Percentiles rank a stretch among this genome's conserved stretches.
phyloP scores from a whole-genome alignment of 345 rosid genomes.

The Syzygium jambos region DNA sequence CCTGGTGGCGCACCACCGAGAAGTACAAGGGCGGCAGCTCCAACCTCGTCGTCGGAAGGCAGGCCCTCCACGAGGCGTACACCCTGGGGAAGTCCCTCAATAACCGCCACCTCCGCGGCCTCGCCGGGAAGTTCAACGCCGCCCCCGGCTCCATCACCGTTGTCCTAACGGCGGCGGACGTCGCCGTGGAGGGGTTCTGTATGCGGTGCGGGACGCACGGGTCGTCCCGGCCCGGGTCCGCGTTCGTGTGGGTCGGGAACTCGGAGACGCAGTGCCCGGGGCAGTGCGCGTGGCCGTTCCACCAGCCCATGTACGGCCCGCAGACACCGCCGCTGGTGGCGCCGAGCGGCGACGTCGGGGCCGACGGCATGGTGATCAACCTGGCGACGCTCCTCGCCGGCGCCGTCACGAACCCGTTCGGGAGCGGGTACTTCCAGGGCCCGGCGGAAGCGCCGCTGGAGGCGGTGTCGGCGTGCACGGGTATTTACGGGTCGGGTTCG shows the following conservation, averaged over 20 bases:
- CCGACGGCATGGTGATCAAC: constrained; percentile 88
- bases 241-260: constrained; percentile 80
- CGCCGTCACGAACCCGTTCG: constrained; percentile 74
- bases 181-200: constrained; percentile 72
- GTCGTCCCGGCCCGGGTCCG: constrained; percentile 15
- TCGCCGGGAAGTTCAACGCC: constrained; percentile 36
- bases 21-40: constrained; percentile 51
- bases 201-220: constrained; percentile 85
- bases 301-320: constrained; percentile 86
- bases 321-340: constrained; percentile 75
- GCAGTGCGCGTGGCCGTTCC: constrained; percentile 97
- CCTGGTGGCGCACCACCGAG: constrained; percentile 87
- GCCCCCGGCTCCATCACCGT: constrained; percentile 33
- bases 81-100: constrained; percentile 54
- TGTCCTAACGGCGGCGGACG: constrained; percentile 72
- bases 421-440: constrained; percentile 66
- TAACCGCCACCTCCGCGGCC: constrained; percentile 35
- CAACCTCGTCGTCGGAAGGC: constrained; percentile 41
- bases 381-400: constrained; percentile 67
- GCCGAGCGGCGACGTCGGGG: constrained; percentile 89
- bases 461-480: constrained; percentile 73
- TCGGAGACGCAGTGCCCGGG: constrained; percentile 84
- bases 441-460: constrained; percentile 62
- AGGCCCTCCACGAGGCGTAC: constrained; percentile 48
- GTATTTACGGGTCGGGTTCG: constrained; percentile 71